Conservation (phyloP, 2,329 filamentous ascomycete genomes). For the Geosmithia putterillii region DNA sequence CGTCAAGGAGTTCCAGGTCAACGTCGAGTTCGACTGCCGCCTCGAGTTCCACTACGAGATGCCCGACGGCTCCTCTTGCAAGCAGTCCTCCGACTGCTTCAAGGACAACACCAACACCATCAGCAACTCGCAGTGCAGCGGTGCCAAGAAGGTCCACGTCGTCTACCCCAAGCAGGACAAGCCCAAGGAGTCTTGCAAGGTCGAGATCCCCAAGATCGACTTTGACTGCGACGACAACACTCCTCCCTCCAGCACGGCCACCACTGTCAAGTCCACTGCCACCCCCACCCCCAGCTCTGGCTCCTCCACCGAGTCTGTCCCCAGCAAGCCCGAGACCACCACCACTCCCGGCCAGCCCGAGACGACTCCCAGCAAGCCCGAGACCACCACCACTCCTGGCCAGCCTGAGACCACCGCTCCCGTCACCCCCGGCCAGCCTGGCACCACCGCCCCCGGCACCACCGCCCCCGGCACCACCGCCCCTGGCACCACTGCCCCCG, state of each 20-base stretch:
- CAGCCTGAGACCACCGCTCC: constrained; percentile 4
- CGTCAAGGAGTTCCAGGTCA: constrained; percentile 60
- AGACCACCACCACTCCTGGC: constrained; percentile 2
- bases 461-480: background rate
- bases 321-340: background rate
- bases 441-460: background rate
- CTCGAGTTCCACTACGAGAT: constrained; percentile 82
- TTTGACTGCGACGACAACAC: constrained; percentile 52
- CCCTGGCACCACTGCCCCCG: background rate
- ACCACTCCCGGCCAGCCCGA: constrained; percentile 1
- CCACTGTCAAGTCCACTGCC: background rate
- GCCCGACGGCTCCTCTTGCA: constrained; percentile 72
- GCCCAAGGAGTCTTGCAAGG: constrained; percentile 46
- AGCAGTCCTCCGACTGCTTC: constrained; percentile 59
- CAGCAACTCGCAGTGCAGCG: constrained; percentile 73
- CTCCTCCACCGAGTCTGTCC: too few relatives aligned
- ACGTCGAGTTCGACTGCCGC: constrained; percentile 61
- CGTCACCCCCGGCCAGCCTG: constrained; percentile 4
- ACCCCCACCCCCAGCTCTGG: background rate
- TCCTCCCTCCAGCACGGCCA: background rate
- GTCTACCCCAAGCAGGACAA: constrained; percentile 48
- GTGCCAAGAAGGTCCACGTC: constrained; percentile 71
- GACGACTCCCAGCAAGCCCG: constrained; percentile 9
- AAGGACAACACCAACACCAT: constrained; percentile 27
- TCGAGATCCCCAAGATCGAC: constrained; percentile 61